phyloP scores from a whole-genome alignment of 1,284 basidiomycete species.

The Cutaneotrichosporon cyanovorans region DNA sequence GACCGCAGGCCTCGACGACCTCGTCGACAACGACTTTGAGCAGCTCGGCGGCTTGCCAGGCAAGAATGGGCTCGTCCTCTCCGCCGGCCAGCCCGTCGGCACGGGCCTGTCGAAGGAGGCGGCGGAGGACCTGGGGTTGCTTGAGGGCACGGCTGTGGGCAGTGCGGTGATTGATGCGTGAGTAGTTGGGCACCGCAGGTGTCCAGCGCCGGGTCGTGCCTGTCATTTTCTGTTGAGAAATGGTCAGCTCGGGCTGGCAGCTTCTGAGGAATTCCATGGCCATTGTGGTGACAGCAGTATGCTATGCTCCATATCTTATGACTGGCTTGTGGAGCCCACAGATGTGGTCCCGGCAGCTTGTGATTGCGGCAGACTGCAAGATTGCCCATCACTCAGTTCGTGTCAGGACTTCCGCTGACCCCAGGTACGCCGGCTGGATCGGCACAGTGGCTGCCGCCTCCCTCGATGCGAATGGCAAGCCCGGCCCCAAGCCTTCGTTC shows the following conservation, averaged over 20 bases:
- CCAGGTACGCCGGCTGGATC: constrained; percentile 94
- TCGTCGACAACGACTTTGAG: constrained; percentile 56
- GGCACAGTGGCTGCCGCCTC: constrained; percentile 85
- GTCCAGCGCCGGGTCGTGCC: no score
- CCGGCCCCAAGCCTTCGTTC: constrained; percentile 51
- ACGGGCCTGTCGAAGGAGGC: constrained; percentile 69
- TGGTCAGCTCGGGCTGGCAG: no score
- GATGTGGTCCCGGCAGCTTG: no score
- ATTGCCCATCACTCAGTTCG: no score
- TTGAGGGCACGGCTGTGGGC: constrained; percentile 85
- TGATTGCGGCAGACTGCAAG: no score
- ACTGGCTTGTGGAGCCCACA: no score
- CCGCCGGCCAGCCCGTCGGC: constrained; percentile 89
- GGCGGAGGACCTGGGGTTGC: constrained; percentile 75
- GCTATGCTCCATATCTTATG: no score
- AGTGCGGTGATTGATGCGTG: constrained; percentile 92
- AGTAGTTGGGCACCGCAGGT: no score
- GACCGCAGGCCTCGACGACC: constrained; percentile 29
- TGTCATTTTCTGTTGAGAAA: no score
- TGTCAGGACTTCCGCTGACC: no score
- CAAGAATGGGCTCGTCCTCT: constrained; percentile 58
- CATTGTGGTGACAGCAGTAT: no score
- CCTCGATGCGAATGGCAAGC: constrained; percentile 49
- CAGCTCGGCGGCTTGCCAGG: constrained; percentile 68
- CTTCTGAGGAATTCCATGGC: no score